Evolutionary conservation across 2,329 filamentous ascomycete species (phyloP), one percentile per base, ranked within the genome.

Genomic region (Aspergillus costaricaensis): DNA sequence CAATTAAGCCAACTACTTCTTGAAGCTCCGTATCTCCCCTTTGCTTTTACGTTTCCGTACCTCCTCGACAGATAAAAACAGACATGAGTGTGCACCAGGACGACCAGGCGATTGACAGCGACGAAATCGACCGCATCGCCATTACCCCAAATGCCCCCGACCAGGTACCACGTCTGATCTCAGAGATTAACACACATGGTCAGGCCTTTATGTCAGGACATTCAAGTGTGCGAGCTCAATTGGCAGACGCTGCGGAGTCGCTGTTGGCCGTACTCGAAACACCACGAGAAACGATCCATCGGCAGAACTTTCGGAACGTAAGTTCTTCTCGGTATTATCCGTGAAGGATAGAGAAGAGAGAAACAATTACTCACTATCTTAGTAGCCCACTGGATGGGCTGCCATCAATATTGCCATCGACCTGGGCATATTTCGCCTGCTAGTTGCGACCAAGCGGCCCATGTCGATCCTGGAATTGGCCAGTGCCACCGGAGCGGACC

Each of bases 251-350:
- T 0, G 60, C 63, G 5, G 60, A 64, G 6, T 52, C 64, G 4
- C 57, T 71, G 36, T 59, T 65, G 0, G 58, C 62, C 43, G 74
- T 64, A 58, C 67, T 75, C 10, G 80, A 83, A 63, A 81, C 79
- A 0, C 81, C 81, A 0, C 72, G 80, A 7, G 81, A 83, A 68
- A 79, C 80, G 0, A 81, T 27, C 25, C 25, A 27, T 8, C 7
- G 25, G 25, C 25, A 27, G 25, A 3, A 2, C 25, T 27, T 27
- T 27, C 25, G 25, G 25, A 27, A 27, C 25, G 25, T 27, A 27
- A 27, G 7, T 27, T 27, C 25, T 27, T 8, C 25, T 27, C 0
- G 6, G 7, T 27, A 8, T 6, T 27, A 8, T 27, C 2, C 25
- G 25, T 27, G 25, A 27, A 27, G 0, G 2, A 8, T 7, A 27